Evolutionary conservation across 805 yeast genomes (phyloP).

Genomic region (Wickerhamomyces tratensis): DNA sequence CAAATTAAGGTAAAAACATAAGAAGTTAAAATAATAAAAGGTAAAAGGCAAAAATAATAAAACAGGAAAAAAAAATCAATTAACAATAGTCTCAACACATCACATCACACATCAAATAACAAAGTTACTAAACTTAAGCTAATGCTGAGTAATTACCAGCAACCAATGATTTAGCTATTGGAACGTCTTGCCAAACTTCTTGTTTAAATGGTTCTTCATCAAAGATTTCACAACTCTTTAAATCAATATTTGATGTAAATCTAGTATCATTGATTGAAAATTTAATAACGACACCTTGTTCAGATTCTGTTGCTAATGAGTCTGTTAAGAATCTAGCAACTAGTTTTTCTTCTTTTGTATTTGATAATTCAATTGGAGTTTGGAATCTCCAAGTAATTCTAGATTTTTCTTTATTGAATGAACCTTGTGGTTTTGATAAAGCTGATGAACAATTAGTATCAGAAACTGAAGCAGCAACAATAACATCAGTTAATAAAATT

Average conservation of each 20-base stretch:
- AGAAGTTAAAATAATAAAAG: no score
- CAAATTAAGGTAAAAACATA: no score
- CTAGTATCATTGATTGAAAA: slow-evolving; percentile 37
- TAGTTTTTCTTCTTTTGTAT: slow-evolving; percentile 48
- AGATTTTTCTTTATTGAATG: slow-evolving; percentile 77
- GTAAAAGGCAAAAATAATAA: no score
- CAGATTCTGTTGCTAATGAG: slow-evolving; percentile 60
- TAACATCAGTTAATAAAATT: slow-evolving; percentile 27
- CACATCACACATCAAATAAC: no score
- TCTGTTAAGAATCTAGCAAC: slow-evolving; percentile 82
- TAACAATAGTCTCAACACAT: no score
- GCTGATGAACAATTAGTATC: slow-evolving; percentile 65
- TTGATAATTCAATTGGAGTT: slow-evolving; percentile 27
- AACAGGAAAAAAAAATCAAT: no score
- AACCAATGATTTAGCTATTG: slow-evolving; percentile 23
- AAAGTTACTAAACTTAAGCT: slow-evolving; percentile 5
- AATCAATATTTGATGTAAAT: slow-evolving; percentile 31
- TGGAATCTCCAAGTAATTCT: slow-evolving; percentile 80
- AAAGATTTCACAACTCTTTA: slow-evolving; percentile 25
- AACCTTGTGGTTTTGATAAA: slow-evolving; percentile 84
- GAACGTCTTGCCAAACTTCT: slow-evolving; percentile 24
- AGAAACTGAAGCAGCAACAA: slow-evolving; percentile 43
- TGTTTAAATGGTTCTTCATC: slow-evolving; percentile 29
- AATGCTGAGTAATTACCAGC: slow-evolving; percentile 28
- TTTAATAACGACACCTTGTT: slow-evolving; percentile 63